Base-by-base conservation (phyloP, 2,329 filamentous ascomycete genomes). In the Fusarium equiseti region DNA sequence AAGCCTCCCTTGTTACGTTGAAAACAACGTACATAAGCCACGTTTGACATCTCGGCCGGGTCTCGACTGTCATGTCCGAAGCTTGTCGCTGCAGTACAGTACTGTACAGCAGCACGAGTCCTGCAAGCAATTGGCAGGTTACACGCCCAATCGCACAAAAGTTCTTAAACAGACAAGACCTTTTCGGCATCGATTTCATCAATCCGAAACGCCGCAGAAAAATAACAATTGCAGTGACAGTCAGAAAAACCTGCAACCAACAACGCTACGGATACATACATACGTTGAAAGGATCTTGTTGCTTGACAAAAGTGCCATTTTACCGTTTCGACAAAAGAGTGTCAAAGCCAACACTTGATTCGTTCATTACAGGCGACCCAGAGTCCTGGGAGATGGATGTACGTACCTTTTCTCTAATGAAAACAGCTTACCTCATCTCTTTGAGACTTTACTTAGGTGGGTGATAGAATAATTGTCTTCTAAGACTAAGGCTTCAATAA, bases 1-100 rank as follows among this genome's bases (percentile, higher is more conserved):
- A 64, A 71, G 67, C 43, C 62, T 52, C 16, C 40, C 63, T 58
- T 24, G 42, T 20, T 26, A 50, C 50, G 50, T 43, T 52, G 35
- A 26, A 22, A 48, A 40, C 49, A 56, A 64, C 67, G 63, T 60
- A 60, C 67, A 64, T 56, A 64, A 58, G 68, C 68, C 68, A 71
- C 68, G 62, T 57, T 52, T 43, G 51, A 71, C 38, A 45, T 72
- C 59, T 71, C 68, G 68, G 68, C 68, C 68, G 68, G 68, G 64
- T 69, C 58, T 69, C 43, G 63, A 71, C 51, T 66, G 38, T 49
- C 20, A 69, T 60, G 31, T 71, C 68, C 68, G 67, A 40, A 60
- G 53, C 38, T 57, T 35, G 51, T 56, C 31, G 26, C 27, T 63
- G n/a, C 16, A 50, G 22, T 16, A 50, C 31, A 15, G 24, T 35